These are phyloP conservation scores for Lepiota brunneoincarnata DNA, from an alignment of 768 basidiomycete species.

Conservation along the genomic window DNA sequence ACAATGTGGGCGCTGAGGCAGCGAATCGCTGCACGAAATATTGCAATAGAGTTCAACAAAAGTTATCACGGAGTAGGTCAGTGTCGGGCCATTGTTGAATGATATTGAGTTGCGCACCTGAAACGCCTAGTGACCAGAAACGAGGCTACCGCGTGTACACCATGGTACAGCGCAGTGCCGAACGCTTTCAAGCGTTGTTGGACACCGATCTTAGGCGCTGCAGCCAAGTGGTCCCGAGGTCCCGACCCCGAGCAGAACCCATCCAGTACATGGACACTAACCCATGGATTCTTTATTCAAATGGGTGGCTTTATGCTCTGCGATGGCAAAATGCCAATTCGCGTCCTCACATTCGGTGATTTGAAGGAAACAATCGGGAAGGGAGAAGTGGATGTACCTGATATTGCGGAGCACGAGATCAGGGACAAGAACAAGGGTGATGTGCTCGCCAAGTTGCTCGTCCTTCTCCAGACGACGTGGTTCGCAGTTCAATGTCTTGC, in stretches of 20 bases:
- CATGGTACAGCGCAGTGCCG: not conserved
- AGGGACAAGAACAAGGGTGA: conserved; percentile 23
- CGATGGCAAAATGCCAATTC: not conserved
- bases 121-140: no score
- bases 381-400: conserved; percentile 9
- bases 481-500: conserved; percentile 14
- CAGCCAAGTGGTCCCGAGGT: not conserved
- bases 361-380: not conserved
- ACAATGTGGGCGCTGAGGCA: conserved; percentile 8
- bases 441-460: conserved; percentile 19
- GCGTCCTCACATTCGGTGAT: not conserved
- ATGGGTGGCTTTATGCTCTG: conserved; percentile 13
- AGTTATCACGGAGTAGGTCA: no score
- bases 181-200: not conserved
- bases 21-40: conserved; percentile 7
- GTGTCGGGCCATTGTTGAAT: no score
- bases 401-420: conserved; percentile 15
- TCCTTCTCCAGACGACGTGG: conserved; percentile 20
- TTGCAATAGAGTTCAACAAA: not conserved
- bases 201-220: not conserved
- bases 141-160: not conserved
- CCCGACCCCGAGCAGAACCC: no score
- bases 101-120: no score
- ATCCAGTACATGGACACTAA: conserved; percentile 9
- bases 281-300: conserved; percentile 12